phyloP scores from a whole-genome alignment of 768 basidiomycete genomes.

The Suillus subalutaceus region DNA sequence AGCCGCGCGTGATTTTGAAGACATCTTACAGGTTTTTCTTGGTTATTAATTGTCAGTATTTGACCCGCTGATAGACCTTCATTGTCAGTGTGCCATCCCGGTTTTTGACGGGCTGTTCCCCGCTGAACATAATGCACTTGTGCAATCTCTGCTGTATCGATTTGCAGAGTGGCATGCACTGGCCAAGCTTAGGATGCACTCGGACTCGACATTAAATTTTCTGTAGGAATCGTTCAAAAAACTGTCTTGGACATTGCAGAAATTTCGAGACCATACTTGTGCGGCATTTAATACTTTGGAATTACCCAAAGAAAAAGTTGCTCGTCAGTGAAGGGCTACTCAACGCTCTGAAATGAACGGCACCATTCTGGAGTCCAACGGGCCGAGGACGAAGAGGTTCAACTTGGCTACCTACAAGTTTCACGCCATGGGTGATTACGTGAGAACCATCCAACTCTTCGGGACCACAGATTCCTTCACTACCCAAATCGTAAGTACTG shows the following conservation, averaged over 20 bases:
- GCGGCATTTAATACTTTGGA: slow-evolving; percentile 28
- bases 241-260: slow-evolving; percentile 11
- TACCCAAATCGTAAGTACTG: slow-evolving; percentile 33
- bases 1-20: slow-evolving; percentile 40
- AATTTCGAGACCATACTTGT: slow-evolving; percentile 27
- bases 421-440: slow-evolving; percentile 20
- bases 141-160: slow-evolving; percentile 29
- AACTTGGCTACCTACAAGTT: slow-evolving; percentile 20
- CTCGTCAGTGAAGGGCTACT: slow-evolving; percentile 19
- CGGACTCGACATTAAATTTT: slow-evolving; percentile 15
- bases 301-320: slow-evolving; percentile 31
- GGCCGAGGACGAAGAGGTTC: slow-evolving; percentile 11
- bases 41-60: neutral
- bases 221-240: slow-evolving; percentile 28
- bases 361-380: neutral
- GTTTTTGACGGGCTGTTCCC: slow-evolving; percentile 40
- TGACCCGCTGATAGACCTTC: neutral
- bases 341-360: neutral
- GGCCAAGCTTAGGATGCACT: slow-evolving; percentile 34
- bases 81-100: slow-evolving; percentile 36
- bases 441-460: slow-evolving; percentile 13
- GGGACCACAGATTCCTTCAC: slow-evolving; percentile 42
- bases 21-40: slow-evolving; percentile 31
- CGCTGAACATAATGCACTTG: slow-evolving; percentile 21
- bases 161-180: slow-evolving; percentile 10